Conservation (phyloP, 345 rosid species). For the Eutrema yunnanense region DNA sequence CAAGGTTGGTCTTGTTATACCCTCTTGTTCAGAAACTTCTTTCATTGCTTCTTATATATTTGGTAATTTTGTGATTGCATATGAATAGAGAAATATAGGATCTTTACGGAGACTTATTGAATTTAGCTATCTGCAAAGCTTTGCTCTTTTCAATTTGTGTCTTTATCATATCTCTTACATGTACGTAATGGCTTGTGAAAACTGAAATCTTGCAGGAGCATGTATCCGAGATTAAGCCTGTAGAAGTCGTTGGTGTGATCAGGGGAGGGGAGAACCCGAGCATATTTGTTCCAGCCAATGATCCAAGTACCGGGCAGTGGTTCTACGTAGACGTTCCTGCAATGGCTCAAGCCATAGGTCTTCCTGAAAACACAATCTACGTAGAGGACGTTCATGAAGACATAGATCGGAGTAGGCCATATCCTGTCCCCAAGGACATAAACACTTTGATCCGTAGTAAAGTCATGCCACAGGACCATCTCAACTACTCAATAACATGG, state of each 20-base stretch:
- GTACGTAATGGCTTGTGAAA: conserved; percentile 6
- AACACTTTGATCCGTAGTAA: conserved; percentile 79
- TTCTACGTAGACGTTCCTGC: conserved; percentile 81
- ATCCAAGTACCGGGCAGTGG: conserved; percentile 75
- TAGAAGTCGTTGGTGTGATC: conserved; percentile 79
- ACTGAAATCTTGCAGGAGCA: conserved; percentile 35
- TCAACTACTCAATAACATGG: conserved; percentile 91
- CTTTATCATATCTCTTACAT: neutral
- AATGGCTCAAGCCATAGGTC: conserved; percentile 57
- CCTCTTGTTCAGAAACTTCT: conserved; percentile 1
- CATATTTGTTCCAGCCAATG: conserved; percentile 89
- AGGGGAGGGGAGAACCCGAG: conserved; percentile 90
- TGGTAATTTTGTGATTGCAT: neutral
- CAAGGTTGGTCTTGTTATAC: conserved; percentile 41
- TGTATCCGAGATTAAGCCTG: conserved; percentile 30
- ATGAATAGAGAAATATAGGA: neutral
- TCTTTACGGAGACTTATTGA: conserved; percentile 6
- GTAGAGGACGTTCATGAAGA: conserved; percentile 71
- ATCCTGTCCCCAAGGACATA: conserved; percentile 86
- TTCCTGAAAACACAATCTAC: conserved; percentile 65
- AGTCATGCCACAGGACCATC: conserved; percentile 97
- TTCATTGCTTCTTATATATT: conserved; percentile 4
- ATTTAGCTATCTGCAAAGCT: neutral
- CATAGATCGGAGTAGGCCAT: conserved; percentile 65
- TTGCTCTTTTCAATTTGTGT: neutral